These are phyloP conservation scores for Phaffia australis DNA, from an alignment of 768 basidiomycete species.

Conservation along the genomic window DNA sequence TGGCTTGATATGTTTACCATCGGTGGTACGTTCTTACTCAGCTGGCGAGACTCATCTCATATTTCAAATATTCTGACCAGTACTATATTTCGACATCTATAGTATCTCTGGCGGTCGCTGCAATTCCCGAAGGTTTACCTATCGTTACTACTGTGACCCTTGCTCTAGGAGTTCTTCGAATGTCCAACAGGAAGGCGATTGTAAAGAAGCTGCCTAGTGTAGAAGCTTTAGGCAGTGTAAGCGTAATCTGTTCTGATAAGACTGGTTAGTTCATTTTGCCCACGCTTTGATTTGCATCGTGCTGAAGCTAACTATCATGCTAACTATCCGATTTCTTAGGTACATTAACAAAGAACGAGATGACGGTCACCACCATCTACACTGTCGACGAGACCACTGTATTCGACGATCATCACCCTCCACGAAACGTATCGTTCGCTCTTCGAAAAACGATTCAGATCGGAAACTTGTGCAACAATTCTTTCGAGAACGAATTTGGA, in stretches of 20 bases:
- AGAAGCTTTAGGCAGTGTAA: constrained; percentile 83
- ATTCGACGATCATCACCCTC: constrained; percentile 43
- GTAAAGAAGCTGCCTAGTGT: constrained; percentile 95
- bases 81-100: constrained; percentile 10
- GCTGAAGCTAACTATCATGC: not conserved
- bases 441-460: constrained; percentile 64
- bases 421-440: constrained; percentile 31
- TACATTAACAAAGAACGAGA: constrained; percentile 89
- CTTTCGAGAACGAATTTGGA: constrained; percentile 61
- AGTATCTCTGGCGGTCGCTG: constrained; percentile 94
- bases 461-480: constrained; percentile 83
- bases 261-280: constrained; percentile 48
- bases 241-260: constrained; percentile 97
- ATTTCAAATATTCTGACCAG: not conserved
- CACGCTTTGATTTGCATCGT: not conserved
- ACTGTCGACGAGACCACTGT: constrained; percentile 68
- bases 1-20: constrained; percentile 99
- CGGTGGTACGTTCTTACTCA: constrained; percentile 53
- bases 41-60: not conserved
- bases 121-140: constrained; percentile 90
- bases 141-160: constrained; percentile 96
- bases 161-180: constrained; percentile 80
- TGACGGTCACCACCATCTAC: constrained; percentile 82
- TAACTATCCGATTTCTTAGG: constrained; percentile 40
- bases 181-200: constrained; percentile 89